phyloP scores from a whole-genome alignment of 495 filamentous ascomycete genomes.

The Penicillium subrubescens region DNA sequence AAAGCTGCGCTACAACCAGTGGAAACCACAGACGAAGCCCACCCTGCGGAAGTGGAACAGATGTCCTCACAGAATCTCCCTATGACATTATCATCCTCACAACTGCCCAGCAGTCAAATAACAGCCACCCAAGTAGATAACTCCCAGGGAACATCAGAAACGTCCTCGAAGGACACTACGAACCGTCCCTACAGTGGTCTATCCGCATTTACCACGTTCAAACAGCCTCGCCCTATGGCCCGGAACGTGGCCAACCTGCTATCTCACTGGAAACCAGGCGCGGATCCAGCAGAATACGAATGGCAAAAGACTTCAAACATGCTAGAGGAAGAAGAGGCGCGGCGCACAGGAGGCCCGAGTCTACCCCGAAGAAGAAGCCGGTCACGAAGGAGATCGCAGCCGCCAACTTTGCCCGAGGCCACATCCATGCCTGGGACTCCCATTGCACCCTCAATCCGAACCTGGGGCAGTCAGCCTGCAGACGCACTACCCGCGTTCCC shows the following conservation, averaged over 20 bases:
- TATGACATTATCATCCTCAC: slow-evolving; percentile 14
- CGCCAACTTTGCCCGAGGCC: slow-evolving; percentile 15
- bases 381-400: slow-evolving; percentile 29
- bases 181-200: slow-evolving; percentile 28
- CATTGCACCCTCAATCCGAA: slow-evolving; percentile 25
- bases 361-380: slow-evolving; percentile 27
- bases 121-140: neutral
- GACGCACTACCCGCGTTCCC: slow-evolving; percentile 16
- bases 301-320: slow-evolving; percentile 37
- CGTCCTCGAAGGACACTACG: neutral
- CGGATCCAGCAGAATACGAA: slow-evolving; percentile 40
- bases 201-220: slow-evolving; percentile 35
- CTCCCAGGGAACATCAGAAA: neutral
- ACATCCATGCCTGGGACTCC: slow-evolving; percentile 31
- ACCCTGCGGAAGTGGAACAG: neutral
- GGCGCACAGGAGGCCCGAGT: slow-evolving; percentile 19
- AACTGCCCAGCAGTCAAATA: slow-evolving; percentile 20
- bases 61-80: slow-evolving; percentile 1
- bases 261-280: slow-evolving; percentile 44
- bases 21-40: slow-evolving; percentile 1
- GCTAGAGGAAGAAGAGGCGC: slow-evolving; percentile 25
- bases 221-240: slow-evolving; percentile 25
- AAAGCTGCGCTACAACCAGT: neutral
- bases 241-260: slow-evolving; percentile 38
- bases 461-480: slow-evolving; percentile 46